Evolutionary conservation across 2,329 filamentous ascomycete genomes (phyloP).

Genomic region (Aspergillus pseudonomiae): DNA sequence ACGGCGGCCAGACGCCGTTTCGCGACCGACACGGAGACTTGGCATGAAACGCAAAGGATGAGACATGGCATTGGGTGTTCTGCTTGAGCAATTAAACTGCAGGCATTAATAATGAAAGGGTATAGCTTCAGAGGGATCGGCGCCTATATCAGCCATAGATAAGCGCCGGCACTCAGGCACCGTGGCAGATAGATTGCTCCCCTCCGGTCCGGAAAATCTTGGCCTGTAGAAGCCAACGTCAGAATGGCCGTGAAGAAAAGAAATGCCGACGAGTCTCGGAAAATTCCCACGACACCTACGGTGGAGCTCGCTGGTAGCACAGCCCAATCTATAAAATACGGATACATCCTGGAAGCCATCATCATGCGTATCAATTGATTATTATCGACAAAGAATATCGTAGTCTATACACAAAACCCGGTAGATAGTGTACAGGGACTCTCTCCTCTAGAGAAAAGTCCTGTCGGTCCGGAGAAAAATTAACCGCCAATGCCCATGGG

Average conservation of each 20-base stretch:
- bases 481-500: slow-evolving; percentile 3
- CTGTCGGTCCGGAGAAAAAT: slow-evolving; percentile 5
- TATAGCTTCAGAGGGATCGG: neutral
- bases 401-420: slow-evolving; percentile 11
- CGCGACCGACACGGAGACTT: neutral
- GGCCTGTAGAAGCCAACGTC: neutral
- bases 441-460: slow-evolving; percentile 1
- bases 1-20: neutral
- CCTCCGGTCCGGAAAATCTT: neutral
- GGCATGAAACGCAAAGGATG: neutral
- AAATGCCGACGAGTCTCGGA: neutral
- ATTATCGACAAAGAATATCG: slow-evolving; percentile 10
- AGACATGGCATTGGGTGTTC: neutral
- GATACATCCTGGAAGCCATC: neutral
- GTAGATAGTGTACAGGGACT: slow-evolving; percentile 12
- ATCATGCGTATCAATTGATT: slow-evolving; percentile 10
- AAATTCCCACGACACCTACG: neutral
- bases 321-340: neutral
- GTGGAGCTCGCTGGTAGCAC: neutral
- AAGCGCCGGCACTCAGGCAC: neutral
- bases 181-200: neutral
- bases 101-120: slow-evolving; percentile 1
- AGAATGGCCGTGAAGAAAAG: neutral
- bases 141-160: neutral
- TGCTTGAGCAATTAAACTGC: neutral